Evolutionary conservation across 805 yeast species (phyloP).

Genomic region (Candida orba): DNA sequence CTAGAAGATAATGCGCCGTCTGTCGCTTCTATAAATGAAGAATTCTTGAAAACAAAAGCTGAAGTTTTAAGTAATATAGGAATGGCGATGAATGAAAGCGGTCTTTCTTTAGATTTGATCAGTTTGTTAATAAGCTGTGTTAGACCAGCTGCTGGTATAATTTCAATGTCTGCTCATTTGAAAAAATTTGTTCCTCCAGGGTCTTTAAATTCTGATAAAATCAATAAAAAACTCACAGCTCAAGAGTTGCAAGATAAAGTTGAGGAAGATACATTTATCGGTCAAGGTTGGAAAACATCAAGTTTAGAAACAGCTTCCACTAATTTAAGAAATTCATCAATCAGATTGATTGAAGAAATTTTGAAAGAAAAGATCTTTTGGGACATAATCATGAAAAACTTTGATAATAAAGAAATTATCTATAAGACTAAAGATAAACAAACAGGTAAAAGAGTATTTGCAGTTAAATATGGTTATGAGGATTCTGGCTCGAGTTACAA

Average conservation of each 20-base stretch:
- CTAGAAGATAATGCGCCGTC: background rate
- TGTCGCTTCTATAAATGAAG: slow-evolving; percentile 19
- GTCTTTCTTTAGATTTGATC: slow-evolving; percentile 80
- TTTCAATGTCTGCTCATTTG: slow-evolving; percentile 83
- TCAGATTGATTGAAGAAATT: slow-evolving; percentile 46
- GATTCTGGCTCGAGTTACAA: slow-evolving; percentile 79
- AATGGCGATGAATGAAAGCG: slow-evolving; percentile 80
- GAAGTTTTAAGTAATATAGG: slow-evolving; percentile 47
- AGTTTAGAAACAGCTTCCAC: slow-evolving; percentile 51
- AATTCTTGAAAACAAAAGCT: slow-evolving; percentile 43
- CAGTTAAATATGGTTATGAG: slow-evolving; percentile 84
- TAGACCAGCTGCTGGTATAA: slow-evolving; percentile 78
- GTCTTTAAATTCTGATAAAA: slow-evolving; percentile 47
- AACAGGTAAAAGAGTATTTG: slow-evolving; percentile 47
- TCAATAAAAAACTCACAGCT: slow-evolving; percentile 16
- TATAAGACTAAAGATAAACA: slow-evolving; percentile 58
- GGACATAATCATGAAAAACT: slow-evolving; percentile 33
- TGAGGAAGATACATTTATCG: slow-evolving; percentile 22
- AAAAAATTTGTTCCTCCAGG: slow-evolving; percentile 70
- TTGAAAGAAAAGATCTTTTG: slow-evolving; percentile 61
- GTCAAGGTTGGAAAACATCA: slow-evolving; percentile 76
- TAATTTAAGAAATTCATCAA: slow-evolving; percentile 44
- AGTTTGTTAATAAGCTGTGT: slow-evolving; percentile 74
- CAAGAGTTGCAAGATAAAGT: slow-evolving; percentile 18
- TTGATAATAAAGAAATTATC: slow-evolving; percentile 47